Evolutionary conservation across 306 rosid species (phyloP).

Genomic region (Pyrus betulifolia): DNA sequence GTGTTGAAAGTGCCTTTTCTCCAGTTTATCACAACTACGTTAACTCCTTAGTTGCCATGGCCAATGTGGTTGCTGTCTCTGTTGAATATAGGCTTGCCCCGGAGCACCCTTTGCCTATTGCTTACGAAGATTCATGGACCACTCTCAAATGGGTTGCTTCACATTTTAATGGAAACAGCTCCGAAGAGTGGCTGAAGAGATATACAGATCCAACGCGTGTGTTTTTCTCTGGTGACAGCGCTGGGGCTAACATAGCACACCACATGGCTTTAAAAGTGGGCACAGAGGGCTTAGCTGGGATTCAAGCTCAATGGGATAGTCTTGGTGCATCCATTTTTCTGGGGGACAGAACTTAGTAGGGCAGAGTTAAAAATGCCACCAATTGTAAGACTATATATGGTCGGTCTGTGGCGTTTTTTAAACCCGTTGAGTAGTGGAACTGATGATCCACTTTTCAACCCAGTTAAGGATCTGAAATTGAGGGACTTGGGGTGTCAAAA

Average conservation of each 20-base stretch:
- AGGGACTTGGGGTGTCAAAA: slow-evolving; percentile 9
- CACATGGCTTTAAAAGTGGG: slow-evolving; percentile 24
- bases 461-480: slow-evolving; percentile 17
- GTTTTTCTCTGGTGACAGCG: slow-evolving; percentile 58
- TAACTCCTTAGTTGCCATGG: slow-evolving; percentile 2
- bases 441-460: slow-evolving; percentile 25
- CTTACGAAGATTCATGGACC: slow-evolving; percentile 45
- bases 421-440: neutral
- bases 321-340: slow-evolving; percentile 26
- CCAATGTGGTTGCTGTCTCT: slow-evolving; percentile 13
- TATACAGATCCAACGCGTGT: slow-evolving; percentile 24
- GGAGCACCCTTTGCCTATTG: slow-evolving; percentile 17
- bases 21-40: slow-evolving; percentile 13
- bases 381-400: neutral
- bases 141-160: slow-evolving; percentile 36
- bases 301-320: slow-evolving; percentile 4
- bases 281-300: too few species aligned
- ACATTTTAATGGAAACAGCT: slow-evolving; percentile 14
- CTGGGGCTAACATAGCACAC: slow-evolving; percentile 50
- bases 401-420: neutral
- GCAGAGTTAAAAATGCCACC: neutral
- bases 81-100: slow-evolving; percentile 24
- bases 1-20: neutral
- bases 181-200: slow-evolving; percentile 42
- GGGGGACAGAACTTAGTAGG: neutral